Evolutionary conservation across 192 early-diverging fungal species (phyloP), one percentile per base, ranked within the genome.

Genomic region (Dispira simplex): DNA sequence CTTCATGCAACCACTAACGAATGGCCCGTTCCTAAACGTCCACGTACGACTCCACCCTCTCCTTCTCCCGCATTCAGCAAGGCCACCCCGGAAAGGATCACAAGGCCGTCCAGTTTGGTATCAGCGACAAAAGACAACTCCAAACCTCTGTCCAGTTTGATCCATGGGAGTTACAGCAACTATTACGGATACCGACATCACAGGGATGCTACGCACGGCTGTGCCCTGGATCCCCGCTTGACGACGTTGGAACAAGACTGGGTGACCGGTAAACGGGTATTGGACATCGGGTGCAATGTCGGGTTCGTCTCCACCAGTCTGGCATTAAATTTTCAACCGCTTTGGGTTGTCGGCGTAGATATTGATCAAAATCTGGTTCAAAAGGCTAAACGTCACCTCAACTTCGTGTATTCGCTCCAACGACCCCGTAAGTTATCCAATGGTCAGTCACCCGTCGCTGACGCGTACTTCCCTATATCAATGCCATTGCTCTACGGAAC

Each of bases 251-350:
- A 81, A 3, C 51, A 62, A 27, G 62, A 27, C 14, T 74, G 73
- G 68, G 77, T 92, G 39, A 62, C 63, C 45, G 70, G 71, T 11
- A 83, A 84, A 46, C 49, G 56, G 20, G 83, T 90, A 8, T 73
- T 90, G 12, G 90, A 92, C 64, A 79, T 92, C 67, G 90, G 90
- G 3, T 92, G 90, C 73, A 89, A 92, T 68, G 67, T 79, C 0
- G 90, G 84, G 11, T 54, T 77, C 23, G 60, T 92, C 10, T 80
- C 83, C 2, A 67, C 79, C 23, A 23, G 10, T 2, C 27, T 74
- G 69, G 90, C 84, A 0, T n/a, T 71, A 47, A 65, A 77, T 32
- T 78, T 75, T 44, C 60, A 64, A 3, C 83, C 90, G 2, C 16
- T 8, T 3, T 67, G 64, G 66, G 78, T 88, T 21, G 74, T 79